Evolutionary conservation across 768 basidiomycete species (phyloP), one percentile per base, ranked within the genome.

Genomic region (Tricholomella constricta): DNA sequence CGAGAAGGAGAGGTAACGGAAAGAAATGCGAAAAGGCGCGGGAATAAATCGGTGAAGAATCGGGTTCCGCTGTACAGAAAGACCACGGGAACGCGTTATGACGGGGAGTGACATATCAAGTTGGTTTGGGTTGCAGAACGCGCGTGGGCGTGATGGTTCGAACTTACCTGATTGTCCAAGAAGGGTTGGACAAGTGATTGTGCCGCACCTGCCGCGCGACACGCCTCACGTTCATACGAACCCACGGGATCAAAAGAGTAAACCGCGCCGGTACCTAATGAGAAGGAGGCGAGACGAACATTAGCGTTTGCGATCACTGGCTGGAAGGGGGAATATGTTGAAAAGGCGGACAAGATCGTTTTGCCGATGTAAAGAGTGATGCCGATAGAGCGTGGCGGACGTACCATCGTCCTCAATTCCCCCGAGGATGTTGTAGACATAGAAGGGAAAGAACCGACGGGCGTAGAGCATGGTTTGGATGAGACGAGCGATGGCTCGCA

Each of bases 211-310:
- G 95, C 94, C 34, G 95, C 95, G 57, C 97, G 88, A 75, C 95
- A 98, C 27, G 91, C 84, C 74, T 97, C 94, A 55, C 97, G 89
- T 73, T 98, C 95, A 70, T 99, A 99, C 43, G 91, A 94, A 23
- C 97, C 97, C 27, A 98, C 94, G 34, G 97, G 97, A 72, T 99
- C 97, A 71, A 97, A 99, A n/a, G 96, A 98, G 79, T 99, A 99
- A 26, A 99, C 95, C 9, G 96, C 93, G 47, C 97, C 97, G 32
- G 91, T 84, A 10, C 95, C 94, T 96, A 67, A 11, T 42, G 29
- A 57, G 34, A 58, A 59, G 52, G 52, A 37, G 34, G 48, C 45
- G 15, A 15, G 45, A 48, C 29, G 32, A 27, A 36, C n/a, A 19
- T 59, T 51, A 57, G 55, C 23, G 49, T 45, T 50, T 29, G 48